phyloP scores from a whole-genome alignment of 352 stramenopile genomes.

The Phytophthora sp. region DNA sequence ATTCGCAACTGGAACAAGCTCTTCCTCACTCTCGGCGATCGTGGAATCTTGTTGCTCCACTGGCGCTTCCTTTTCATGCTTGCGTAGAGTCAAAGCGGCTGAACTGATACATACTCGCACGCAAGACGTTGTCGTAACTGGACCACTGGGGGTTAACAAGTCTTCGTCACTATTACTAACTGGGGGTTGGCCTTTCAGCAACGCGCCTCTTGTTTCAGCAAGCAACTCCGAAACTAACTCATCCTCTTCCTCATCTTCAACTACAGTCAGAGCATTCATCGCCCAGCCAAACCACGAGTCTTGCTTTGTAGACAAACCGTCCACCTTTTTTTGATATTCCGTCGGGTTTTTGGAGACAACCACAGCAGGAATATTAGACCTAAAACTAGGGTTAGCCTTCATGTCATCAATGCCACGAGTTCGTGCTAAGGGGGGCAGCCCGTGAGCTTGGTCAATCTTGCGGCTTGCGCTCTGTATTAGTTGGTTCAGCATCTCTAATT shows the following conservation, averaged over 20 bases:
- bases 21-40: slow-evolving; percentile 33
- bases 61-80: slow-evolving; percentile 45
- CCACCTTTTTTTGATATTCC: slow-evolving; percentile 9
- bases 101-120: slow-evolving; percentile 66
- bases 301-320: slow-evolving; percentile 18
- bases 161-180: slow-evolving; percentile 23
- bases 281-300: slow-evolving; percentile 75
- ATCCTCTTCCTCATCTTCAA: slow-evolving; percentile 67
- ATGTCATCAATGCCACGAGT: neutral
- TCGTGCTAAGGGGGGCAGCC: neutral
- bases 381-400: neutral
- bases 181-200: slow-evolving; percentile 39
- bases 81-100: slow-evolving; percentile 67
- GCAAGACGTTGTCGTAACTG: slow-evolving; percentile 44
- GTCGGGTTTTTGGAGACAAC: neutral
- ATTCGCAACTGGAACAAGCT: slow-evolving; percentile 84
- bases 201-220: slow-evolving; percentile 61
- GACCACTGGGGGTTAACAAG: slow-evolving; percentile 16
- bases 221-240: slow-evolving; percentile 74
- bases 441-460: slow-evolving; percentile 34
- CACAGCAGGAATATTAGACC: neutral
- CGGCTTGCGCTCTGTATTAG: slow-evolving; percentile 51
- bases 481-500: slow-evolving; percentile 83
- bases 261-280: slow-evolving; percentile 60
- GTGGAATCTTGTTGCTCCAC: slow-evolving; percentile 21